A percentile compares a stretch with the other conserved stretches of the same genome.
Evolutionary conservation across 2,329 filamentous ascomycete genomes (phyloP).

Genomic region (Monilinia laxa): DNA sequence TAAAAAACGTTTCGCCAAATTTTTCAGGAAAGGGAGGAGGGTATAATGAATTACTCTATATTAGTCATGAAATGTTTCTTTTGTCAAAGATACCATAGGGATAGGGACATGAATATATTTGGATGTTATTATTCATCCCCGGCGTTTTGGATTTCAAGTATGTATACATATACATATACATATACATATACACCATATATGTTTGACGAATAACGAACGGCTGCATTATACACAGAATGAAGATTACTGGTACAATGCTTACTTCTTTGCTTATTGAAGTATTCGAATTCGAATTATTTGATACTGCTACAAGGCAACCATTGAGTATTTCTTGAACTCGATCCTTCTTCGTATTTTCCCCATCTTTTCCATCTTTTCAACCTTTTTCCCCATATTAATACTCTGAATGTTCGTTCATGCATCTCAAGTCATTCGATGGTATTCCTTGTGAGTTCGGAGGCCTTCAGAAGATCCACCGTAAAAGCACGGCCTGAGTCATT

Average conservation of each 20-base stretch:
- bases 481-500: not conserved
- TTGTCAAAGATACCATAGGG: not conserved
- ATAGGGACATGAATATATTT: not conserved
- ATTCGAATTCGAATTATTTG: no score
- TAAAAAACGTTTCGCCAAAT: slow-evolving; percentile 20
- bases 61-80: not conserved
- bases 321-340: no score
- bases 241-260: no score
- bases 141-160: not conserved
- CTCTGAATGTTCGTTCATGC: no score
- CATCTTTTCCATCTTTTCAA: no score
- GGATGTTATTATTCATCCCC: not conserved
- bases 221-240: not conserved
- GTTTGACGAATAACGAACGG: not conserved
- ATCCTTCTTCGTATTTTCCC: no score
- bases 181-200: no score
- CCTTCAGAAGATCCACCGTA: not conserved
- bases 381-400: no score
- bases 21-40: slow-evolving; percentile 14
- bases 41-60: not conserved
- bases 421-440: no score
- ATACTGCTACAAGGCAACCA: no score
- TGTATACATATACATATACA: not conserved
- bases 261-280: no score
- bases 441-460: no score